Evolutionary conservation across 306 rosid species (phyloP), one percentile per base, ranked within the genome.

Genomic region (Heteromeles arbutifolia): DNA sequence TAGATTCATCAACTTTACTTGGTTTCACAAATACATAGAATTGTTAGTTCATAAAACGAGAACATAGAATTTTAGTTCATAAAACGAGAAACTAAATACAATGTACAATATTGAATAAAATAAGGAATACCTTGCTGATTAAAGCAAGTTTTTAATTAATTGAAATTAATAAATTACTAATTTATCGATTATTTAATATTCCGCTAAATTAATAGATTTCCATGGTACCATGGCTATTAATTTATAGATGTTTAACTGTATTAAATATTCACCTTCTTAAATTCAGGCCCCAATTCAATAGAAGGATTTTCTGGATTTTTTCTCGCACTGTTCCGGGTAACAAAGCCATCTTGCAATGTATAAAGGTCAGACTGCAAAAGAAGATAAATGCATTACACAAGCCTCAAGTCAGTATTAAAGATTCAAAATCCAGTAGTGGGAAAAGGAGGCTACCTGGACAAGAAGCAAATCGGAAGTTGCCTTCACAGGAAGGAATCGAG

Each of bases 391-490:
- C 61, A 31, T 84, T 53, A 80, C 76, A 67, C 67, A 56, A 61
- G 62, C 67, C 12, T 64, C 25, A 70, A 74, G 74, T 54, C 31
- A 73, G 34, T 25, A 62, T 45, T 59, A 72, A 39, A 83, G 65
- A 70, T 62, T 65, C 29, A 54, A 45, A 21, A 62, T 19, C 74
- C 21, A 65, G 80, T 12, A 69, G 48, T 67, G 45, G 57, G 52
- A 78, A 81, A 77, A 76, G 65, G 72, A 63, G 53, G 56, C 62
- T 69, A 90, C 98, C 97, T 95, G 95, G 81, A 95, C 97, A 85
- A 95, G 99, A 81, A 95, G 99, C 90, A 95, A 92, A 85, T 95
- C 99, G 4, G 99, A 95, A 82, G 99, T 84, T 79, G 96, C 96
- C 87, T 95, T 95, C 78, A 95, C 99, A 0, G 99, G 99, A 79